Base-by-base conservation (phyloP, 2,329 filamentous ascomycete genomes). In the Beauveria asiatica region DNA sequence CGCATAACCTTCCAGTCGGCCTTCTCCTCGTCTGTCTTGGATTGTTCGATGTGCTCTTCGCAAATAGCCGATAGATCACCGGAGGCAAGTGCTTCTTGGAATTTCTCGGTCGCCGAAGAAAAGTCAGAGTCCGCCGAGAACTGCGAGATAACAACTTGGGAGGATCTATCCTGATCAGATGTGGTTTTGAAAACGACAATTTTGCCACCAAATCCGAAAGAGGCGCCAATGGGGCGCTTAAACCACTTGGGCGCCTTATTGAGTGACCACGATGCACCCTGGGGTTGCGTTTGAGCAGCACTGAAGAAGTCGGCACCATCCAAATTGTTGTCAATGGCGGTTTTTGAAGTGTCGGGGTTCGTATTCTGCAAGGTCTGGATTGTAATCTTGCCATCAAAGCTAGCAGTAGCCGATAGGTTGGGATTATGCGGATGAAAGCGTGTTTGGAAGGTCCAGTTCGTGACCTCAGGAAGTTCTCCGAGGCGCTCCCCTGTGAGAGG, bases 381-480 rank as follows among this genome's bases (percentile, higher is more conserved):
- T 2, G 89, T 87, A 64, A 99, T 96, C 75, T 95, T 97, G 67
- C 95, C 94, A 70, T 99, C 94, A 66, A 97, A 97, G 2, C 93
- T 96, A 10, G 95, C 94, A 19, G 94, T 97, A 19, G 95, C 95
- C 54, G 93, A 90, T 61, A 99, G 80, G 70, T 87, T 90, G 11
- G 94, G 93, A 73, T 99, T 96, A 66, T 90, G 86, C 33, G 94
- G 94, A 72, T 96, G 92, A 82, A 95, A 97, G 63, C 88, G 84
- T 5, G 94, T 96, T 71, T 93, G 87, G 78, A 99, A 99, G 6
- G 92, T 96, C 93, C 94, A 99, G 74, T 97, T 99, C n/a, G 93
- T 97, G 58, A 96, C 92, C 68, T 97, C 91, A 5, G 93, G 92
- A 70, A 97, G 93, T 74, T 97, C 93, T 65, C 95, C 94, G 64